Conservation (phyloP, 768 basidiomycete species). For the Phlebiopsis gigantea region DNA sequence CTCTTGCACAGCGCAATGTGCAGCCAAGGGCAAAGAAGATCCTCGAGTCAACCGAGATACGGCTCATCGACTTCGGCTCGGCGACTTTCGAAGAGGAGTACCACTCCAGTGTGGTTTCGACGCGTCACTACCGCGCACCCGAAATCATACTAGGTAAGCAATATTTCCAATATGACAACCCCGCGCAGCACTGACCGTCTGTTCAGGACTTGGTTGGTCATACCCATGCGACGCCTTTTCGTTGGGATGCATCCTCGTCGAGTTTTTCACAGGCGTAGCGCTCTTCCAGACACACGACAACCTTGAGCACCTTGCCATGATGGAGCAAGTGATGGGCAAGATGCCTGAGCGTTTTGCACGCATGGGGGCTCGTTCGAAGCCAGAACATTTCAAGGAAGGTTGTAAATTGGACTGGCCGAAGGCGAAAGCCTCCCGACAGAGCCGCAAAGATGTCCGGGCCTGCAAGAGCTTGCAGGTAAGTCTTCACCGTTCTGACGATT, state of each 20-base stretch:
- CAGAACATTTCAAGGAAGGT: slow-evolving; percentile 91
- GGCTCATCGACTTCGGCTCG: slow-evolving; percentile 96
- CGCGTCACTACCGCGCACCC: slow-evolving; percentile 96
- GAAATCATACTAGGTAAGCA: slow-evolving; percentile 95
- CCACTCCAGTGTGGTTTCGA: slow-evolving; percentile 96
- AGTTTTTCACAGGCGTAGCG: slow-evolving; percentile 96
- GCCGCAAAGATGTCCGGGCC: slow-evolving; percentile 88
- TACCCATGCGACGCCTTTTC: slow-evolving; percentile 99
- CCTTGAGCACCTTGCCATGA: slow-evolving; percentile 98
- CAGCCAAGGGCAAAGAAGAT: slow-evolving; percentile 70
- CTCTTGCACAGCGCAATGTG: slow-evolving; percentile 48
- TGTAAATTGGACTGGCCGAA: slow-evolving; percentile 90
- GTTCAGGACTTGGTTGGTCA: slow-evolving; percentile 90
- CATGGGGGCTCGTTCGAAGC: slow-evolving; percentile 70
- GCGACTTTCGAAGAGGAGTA: slow-evolving; percentile 98
- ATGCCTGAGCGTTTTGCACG: slow-evolving; percentile 87
- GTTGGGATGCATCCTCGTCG: slow-evolving; percentile 96
- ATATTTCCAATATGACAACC: not conserved
- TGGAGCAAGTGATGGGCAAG: slow-evolving; percentile 99
- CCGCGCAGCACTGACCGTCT: not conserved
- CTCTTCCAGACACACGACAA: slow-evolving; percentile 99
- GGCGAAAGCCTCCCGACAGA: slow-evolving; percentile 80
- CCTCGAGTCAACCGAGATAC: slow-evolving; percentile 84
- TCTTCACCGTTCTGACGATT: slow-evolving; percentile 10
- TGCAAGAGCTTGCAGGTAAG: slow-evolving; percentile 73